Percentiles rank a stretch among this genome's conserved stretches.
Evolutionary conservation across 2,329 filamentous ascomycete species (phyloP).

Genomic region (Hirsutella minnesotensis): DNA sequence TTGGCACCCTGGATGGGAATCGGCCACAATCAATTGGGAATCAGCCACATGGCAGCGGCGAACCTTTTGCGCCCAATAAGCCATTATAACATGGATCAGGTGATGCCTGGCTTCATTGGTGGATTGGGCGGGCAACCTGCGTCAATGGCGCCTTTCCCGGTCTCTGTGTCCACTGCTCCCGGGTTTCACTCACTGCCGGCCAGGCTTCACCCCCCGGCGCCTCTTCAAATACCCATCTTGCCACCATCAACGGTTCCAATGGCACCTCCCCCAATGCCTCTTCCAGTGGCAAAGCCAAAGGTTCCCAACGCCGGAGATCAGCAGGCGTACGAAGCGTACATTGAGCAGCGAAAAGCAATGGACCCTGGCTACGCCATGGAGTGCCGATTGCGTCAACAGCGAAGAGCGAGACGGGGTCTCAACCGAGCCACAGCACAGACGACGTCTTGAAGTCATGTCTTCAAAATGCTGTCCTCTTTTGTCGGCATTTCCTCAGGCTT

Average conservation of each 20-base stretch:
- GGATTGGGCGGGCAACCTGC: background rate
- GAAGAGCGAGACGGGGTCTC: constrained; percentile 18
- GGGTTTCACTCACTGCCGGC: constrained; percentile 1
- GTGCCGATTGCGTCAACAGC: constrained; percentile 32
- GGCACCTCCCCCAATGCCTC: background rate
- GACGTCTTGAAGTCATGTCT: too few species aligned
- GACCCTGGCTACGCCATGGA: constrained; percentile 34
- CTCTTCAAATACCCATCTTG: background rate
- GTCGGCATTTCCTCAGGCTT: too few species aligned
- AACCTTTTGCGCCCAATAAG: too few species aligned
- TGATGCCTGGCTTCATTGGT: background rate
- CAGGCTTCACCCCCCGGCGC: background rate
- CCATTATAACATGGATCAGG: too few species aligned
- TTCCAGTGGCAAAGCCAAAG: constrained; percentile 25
- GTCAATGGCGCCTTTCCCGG: background rate
- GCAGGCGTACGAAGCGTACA: constrained; percentile 34
- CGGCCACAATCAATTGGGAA: too few species aligned
- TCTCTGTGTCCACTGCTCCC: background rate
- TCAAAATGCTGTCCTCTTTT: too few species aligned
- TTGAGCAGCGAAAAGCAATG: constrained; percentile 36
- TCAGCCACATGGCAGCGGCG: too few species aligned
- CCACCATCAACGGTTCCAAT: background rate
- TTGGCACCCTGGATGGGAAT: too few species aligned
- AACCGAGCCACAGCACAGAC: background rate
- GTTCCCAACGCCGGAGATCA: constrained; percentile 28